Evolutionary conservation across 495 filamentous ascomycete genomes (phyloP).

Genomic region (Pseudoneurospora amorphoporcata): DNA sequence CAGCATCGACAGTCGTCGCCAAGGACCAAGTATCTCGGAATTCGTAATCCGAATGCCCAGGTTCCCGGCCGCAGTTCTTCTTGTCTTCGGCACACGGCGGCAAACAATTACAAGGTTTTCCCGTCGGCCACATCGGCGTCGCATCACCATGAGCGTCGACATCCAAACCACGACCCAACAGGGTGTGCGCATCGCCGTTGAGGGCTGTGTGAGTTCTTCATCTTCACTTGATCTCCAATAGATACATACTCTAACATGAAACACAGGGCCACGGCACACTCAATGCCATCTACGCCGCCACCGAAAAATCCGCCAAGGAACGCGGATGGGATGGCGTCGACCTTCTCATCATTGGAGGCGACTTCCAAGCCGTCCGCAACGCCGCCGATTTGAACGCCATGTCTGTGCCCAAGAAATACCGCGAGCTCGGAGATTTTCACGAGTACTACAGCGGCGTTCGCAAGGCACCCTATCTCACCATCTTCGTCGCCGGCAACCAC

Average conservation of each 20-base stretch:
- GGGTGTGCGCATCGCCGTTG: constrained; percentile 48
- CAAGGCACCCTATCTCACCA: constrained; percentile 72
- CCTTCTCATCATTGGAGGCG: constrained; percentile 78
- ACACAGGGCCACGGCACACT: constrained; percentile 79
- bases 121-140: not conserved
- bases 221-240: not conserved
- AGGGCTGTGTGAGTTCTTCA: constrained; percentile 63
- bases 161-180: constrained; percentile 15
- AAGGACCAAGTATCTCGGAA: not conserved
- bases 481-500: constrained; percentile 92
- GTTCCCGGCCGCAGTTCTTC: too few species aligned
- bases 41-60: too few species aligned
- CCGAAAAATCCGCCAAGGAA: constrained; percentile 48
- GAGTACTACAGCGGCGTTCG: constrained; percentile 78
- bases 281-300: constrained; percentile 76
- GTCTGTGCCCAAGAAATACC: constrained; percentile 76
- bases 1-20: not conserved
- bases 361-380: constrained; percentile 86
- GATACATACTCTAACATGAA: constrained; percentile 3
- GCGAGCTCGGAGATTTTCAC: constrained; percentile 77
- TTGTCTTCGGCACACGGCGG: not conserved
- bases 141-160: not conserved
- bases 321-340: constrained; percentile 71
- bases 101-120: not conserved
- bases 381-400: constrained; percentile 75